Percentiles rank a stretch among this genome's conserved stretches.
Conservation (phyloP, 352 stramenopile genomes). For the Globisporangium camurandrum region DNA sequence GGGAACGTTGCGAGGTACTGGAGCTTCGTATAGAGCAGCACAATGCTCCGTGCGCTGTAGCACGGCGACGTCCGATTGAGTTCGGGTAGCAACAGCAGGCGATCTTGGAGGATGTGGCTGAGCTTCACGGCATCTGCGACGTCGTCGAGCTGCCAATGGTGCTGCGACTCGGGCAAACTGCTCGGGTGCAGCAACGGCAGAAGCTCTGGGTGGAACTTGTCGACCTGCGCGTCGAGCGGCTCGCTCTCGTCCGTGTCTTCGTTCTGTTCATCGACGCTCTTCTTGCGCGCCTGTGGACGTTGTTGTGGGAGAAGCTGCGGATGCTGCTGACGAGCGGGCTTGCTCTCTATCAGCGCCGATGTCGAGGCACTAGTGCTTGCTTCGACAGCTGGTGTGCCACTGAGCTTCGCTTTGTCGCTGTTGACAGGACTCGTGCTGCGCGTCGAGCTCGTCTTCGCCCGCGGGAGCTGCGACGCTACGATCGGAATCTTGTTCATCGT, state of each 20-base stretch:
- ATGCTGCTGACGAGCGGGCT: background rate
- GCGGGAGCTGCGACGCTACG: constrained; percentile 17
- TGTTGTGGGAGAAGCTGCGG: background rate
- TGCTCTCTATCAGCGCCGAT: background rate
- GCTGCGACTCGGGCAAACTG: constrained; percentile 21
- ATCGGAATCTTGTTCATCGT: constrained; percentile 25
- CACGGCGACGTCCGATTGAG: constrained; percentile 75
- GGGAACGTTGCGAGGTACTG: constrained; percentile 78
- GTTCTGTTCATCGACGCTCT: constrained; percentile 11
- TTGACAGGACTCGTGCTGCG: constrained; percentile 12
- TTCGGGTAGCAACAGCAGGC: constrained; percentile 62
- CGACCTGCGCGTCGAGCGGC: constrained; percentile 37
- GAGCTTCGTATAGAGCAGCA: constrained; percentile 81
- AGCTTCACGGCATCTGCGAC: constrained; percentile 58
- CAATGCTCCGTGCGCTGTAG: constrained; percentile 69
- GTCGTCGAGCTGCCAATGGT: constrained; percentile 29
- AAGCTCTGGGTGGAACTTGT: constrained; percentile 41
- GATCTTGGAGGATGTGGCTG: constrained; percentile 59
- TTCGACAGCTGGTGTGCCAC: too few species aligned
- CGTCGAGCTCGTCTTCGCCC: constrained; percentile 23
- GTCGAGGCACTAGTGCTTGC: background rate
- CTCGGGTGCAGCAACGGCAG: constrained; percentile 44
- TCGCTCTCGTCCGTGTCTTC: constrained; percentile 7
- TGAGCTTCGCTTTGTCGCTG: constrained; percentile 4
- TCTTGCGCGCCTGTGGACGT: too few species aligned